Evolutionary conservation across 176 grass and related monocot species (phyloP), one percentile per base, ranked within the genome.

Genomic region (Carex myosuroides): DNA sequence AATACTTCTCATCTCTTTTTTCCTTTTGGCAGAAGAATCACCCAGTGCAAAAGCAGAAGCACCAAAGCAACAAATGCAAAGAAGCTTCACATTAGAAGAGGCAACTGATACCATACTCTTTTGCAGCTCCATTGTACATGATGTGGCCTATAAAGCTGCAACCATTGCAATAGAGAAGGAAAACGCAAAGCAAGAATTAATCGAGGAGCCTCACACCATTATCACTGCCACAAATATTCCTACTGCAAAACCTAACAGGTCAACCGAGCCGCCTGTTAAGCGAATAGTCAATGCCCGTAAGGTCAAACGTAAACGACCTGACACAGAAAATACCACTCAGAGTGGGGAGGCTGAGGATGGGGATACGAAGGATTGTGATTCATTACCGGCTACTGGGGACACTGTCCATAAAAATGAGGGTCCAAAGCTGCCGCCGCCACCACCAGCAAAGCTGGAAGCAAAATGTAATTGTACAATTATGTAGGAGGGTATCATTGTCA

Each of bases 381-480:
- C 84, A 75, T 81, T 81, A 26, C 68, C 57, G 83, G 86, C 90
- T 65, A 46, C 79, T 88, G 79, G 82, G 0, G 88, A 85, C 69
- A 65, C 88, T 79, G 24, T 84, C 65, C 89, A 87, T 41, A 88
- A 85, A 81, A 85, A 84, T 1, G 90, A 94, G 74, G 88, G 57
- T 55, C 71, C 83, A 80, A 97, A 94, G 79, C 90, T 85, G 42
- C 80, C 80, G 42, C 58, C 18, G 56, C 79, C 52, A 5, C 80
- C 80, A 29, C 60, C 80, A 60, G 92, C 92, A 42, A 97, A 94
- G 56, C 32, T 97, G 87, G 94, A 97, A 89, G 90, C 94, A 35
- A 97, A 94, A 82, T 97, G 94, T 89, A 97, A 94, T 69, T 97
- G 94, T 89, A 88, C 85, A 88, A 91, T 97, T 72, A 97, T 97